These are phyloP conservation scores for Catunica adiposa DNA, from an alignment of 2,329 filamentous ascomycete species.

Conservation along the genomic window DNA sequence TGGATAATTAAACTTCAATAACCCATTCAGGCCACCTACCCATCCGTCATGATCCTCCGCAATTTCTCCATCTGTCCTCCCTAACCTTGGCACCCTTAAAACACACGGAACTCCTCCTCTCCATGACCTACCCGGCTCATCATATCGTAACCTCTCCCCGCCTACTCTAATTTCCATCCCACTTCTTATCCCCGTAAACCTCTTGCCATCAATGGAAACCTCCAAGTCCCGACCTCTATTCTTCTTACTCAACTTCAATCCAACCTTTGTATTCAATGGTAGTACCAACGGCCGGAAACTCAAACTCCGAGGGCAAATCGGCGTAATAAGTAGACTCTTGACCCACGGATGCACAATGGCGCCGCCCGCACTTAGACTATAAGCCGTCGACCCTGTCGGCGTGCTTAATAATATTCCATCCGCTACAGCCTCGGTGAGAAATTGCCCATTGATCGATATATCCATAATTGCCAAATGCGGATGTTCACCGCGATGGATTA, in stretches of 20 bases:
- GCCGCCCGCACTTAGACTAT: constrained; percentile 82
- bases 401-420: constrained; percentile 92
- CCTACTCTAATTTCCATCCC: constrained; percentile 79
- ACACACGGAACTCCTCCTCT: constrained; percentile 81
- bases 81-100: constrained; percentile 44
- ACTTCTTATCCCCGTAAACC: constrained; percentile 49
- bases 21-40: constrained; percentile 84
- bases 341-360: constrained; percentile 91
- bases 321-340: constrained; percentile 72
- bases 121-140: constrained; percentile 71
- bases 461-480: constrained; percentile 86
- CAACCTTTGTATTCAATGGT: constrained; percentile 70
- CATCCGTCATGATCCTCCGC: constrained; percentile 71
- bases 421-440: constrained; percentile 82
- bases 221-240: constrained; percentile 63
- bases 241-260: constrained; percentile 63
- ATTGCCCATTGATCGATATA: constrained; percentile 75
- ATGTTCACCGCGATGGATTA: constrained; percentile 77
- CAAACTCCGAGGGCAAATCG: constrained; percentile 82
- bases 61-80: constrained; percentile 13
- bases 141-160: constrained; percentile 63
- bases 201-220: constrained; percentile 62
- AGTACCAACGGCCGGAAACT: constrained; percentile 85
- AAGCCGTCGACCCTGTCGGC: constrained; percentile 87
- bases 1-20: constrained; percentile 94